Percentiles rank a stretch among this genome's conserved stretches.
phyloP scores from a whole-genome alignment of 352 stramenopile species.

The Phytophthora syringae region DNA sequence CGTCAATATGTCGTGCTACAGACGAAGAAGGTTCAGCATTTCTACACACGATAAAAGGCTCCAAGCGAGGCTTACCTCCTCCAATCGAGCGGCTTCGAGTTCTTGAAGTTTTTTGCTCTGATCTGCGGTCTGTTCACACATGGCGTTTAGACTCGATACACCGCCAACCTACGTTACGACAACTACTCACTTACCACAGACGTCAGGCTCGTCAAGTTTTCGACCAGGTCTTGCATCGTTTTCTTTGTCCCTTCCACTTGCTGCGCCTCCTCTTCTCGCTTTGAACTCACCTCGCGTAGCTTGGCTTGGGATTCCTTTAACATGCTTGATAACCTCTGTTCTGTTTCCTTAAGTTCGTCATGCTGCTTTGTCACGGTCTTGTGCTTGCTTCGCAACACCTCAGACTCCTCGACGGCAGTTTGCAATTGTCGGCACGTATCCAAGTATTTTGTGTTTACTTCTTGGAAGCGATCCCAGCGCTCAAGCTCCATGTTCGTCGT shows the following conservation, averaged over 20 bases:
- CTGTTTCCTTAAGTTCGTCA: conserved; percentile 36
- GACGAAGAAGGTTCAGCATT: conserved; percentile 4
- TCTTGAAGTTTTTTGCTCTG: conserved; percentile 76
- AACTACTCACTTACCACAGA: conserved; percentile 42
- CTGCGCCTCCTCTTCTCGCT: conserved; percentile 42
- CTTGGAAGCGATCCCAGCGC: conserved; percentile 72
- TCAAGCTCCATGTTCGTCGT: conserved; percentile 67
- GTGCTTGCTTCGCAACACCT: conserved; percentile 37
- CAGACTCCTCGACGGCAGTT: conserved; percentile 28
- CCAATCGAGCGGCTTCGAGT: conserved; percentile 44
- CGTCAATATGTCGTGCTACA: conserved; percentile 40
- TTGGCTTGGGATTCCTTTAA: conserved; percentile 34
- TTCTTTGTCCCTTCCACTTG: conserved; percentile 56
- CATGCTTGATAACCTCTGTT: conserved; percentile 29
- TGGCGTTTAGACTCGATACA: not conserved
- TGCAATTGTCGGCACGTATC: conserved; percentile 55
- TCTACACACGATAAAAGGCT: not conserved
- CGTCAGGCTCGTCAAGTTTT: conserved; percentile 72
- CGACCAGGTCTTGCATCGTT: conserved; percentile 70
- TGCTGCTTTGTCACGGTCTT: conserved; percentile 41
- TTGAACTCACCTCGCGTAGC: conserved; percentile 21
- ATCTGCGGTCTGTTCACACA: conserved; percentile 51
- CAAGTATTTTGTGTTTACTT: conserved; percentile 76
- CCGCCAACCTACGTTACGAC: not conserved
- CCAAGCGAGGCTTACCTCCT: conserved; percentile 45